These are phyloP conservation scores for Exophiala dermatitidis DNA, from an alignment of 2,329 filamentous ascomycete species.

Conservation along the genomic window DNA sequence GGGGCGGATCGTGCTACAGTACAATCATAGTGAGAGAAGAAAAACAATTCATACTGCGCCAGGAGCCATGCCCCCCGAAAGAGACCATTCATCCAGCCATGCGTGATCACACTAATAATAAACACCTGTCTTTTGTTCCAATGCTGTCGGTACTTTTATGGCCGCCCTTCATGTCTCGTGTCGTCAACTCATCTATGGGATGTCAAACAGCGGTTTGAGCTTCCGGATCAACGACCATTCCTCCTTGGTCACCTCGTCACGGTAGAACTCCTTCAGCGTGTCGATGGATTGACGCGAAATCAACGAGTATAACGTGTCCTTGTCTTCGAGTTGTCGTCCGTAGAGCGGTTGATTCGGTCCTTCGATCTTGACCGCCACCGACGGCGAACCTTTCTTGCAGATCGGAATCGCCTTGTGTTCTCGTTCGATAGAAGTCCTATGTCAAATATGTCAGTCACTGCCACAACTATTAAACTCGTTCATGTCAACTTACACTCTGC, in stretches of 20 bases:
- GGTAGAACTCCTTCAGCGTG: slow-evolving; percentile 91
- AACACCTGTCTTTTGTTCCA: not conserved
- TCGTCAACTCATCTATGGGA: slow-evolving; percentile 45
- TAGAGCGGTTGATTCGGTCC: slow-evolving; percentile 87
- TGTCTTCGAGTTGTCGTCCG: slow-evolving; percentile 89
- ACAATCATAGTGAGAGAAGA: too few species aligned
- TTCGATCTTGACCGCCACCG: slow-evolving; percentile 96
- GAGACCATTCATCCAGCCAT: too few species aligned
- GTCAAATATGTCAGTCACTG: slow-evolving; percentile 24
- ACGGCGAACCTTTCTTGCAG: slow-evolving; percentile 95
- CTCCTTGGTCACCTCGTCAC: slow-evolving; percentile 76
- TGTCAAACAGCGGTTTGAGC: slow-evolving; percentile 89
- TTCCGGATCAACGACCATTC: slow-evolving; percentile 95
- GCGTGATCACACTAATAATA: too few species aligned
- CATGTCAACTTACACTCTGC: slow-evolving; percentile 72
- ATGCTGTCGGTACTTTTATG: not conserved
- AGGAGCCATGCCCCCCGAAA: too few species aligned
- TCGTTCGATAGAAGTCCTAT: slow-evolving; percentile 87
- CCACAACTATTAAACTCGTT: not conserved
- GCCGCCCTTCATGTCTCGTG: not conserved
- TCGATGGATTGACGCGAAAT: slow-evolving; percentile 87
- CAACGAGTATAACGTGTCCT: slow-evolving; percentile 76
- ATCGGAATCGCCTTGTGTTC: slow-evolving; percentile 91
- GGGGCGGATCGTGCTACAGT: too few species aligned
- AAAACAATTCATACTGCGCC: too few species aligned